phyloP scores from a whole-genome alignment of 768 basidiomycete genomes.

The Lentinus brumalis region DNA sequence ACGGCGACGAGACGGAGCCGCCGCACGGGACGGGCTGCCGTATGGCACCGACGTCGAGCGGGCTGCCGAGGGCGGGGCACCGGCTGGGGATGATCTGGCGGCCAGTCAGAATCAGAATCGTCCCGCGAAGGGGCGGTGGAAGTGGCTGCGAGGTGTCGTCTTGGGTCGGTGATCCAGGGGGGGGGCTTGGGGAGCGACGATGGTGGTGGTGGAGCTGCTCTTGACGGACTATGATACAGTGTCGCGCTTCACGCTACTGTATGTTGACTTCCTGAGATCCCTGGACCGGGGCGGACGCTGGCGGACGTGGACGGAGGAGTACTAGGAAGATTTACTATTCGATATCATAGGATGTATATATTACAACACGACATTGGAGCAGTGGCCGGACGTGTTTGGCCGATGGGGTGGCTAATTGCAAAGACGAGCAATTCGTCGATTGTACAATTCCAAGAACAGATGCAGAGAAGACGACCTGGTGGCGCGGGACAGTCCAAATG shows the following conservation, averaged over 20 bases:
- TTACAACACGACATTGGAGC: background rate
- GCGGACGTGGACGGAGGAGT: background rate
- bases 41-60: constrained; percentile 12
- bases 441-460: too few species aligned
- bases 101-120: background rate
- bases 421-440: too few species aligned
- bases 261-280: background rate
- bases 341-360: background rate
- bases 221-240: background rate
- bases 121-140: background rate
- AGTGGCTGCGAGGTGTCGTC: background rate
- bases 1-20: constrained; percentile 3
- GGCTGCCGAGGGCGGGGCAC: background rate
- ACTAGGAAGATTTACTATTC: background rate
- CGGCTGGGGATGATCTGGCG: constrained; percentile 14
- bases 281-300: background rate
- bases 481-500: too few species aligned
- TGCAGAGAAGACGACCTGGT: too few species aligned
- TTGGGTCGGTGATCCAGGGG: background rate
- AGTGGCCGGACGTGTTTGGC: background rate
- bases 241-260: background rate
- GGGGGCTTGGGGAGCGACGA: background rate
- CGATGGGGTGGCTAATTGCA: background rate
- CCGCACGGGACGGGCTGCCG: constrained; percentile 5
- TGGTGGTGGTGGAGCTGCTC: too few species aligned